phyloP scores from a whole-genome alignment of 495 filamentous ascomycete genomes.

The Symbiotaphrina buchneri region DNA sequence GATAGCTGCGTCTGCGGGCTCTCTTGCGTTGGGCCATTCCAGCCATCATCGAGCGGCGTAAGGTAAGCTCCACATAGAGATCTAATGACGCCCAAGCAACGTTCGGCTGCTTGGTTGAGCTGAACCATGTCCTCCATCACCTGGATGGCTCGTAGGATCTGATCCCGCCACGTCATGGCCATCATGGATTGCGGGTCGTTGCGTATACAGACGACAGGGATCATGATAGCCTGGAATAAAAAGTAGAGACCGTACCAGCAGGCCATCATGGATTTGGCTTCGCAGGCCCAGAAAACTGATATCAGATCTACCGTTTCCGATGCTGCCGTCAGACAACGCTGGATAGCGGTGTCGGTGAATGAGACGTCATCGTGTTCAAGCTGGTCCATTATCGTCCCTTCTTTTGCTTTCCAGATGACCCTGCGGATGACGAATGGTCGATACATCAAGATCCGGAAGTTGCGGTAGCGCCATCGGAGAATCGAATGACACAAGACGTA shows the following conservation, averaged over 20 bases:
- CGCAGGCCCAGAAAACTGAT: background rate
- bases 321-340: background rate
- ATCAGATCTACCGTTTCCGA: background rate
- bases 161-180: no score
- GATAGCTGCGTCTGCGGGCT: no score
- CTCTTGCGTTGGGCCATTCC: no score
- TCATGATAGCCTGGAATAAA: constrained; percentile 28
- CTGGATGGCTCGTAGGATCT: no score
- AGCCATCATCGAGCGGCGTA: no score
- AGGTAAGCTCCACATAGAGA: no score
- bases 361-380: background rate
- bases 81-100: no score
- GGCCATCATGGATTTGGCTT: background rate
- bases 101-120: no score
- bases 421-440: constrained; percentile 26
- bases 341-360: background rate
- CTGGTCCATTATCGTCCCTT: constrained; percentile 6
- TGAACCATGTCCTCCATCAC: no score
- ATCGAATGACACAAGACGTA: no score
- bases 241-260: constrained; percentile 18
- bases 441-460: constrained; percentile 26
- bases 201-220: constrained; percentile 25
- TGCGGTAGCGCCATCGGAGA: constrained; percentile 30
- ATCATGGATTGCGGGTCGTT: constrained; percentile 17
- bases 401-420: constrained; percentile 28